Evolutionary conservation across 1,284 basidiomycete genomes (phyloP).

Genomic region (Volvariella volvacea): DNA sequence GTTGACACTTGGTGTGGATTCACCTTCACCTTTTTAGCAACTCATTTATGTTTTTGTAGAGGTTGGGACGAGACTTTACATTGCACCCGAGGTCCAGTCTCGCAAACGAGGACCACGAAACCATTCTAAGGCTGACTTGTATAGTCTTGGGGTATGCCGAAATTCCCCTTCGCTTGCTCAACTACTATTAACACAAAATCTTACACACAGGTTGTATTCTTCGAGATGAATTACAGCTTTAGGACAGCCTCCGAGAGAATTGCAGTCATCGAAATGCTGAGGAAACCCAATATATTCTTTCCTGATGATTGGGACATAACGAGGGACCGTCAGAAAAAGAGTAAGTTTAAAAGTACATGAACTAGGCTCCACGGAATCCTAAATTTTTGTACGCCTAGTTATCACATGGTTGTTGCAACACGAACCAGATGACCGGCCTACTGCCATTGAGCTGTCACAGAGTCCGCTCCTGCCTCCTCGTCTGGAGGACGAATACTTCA

Average conservation of each 20-base stretch:
- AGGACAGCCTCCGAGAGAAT: constrained; percentile 86
- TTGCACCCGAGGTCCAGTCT: constrained; percentile 82
- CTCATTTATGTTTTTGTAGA: constrained; percentile 34
- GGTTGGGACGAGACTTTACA: constrained; percentile 90
- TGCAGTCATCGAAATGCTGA: constrained; percentile 72
- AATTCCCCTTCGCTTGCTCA: constrained; percentile 5
- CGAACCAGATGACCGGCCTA: constrained; percentile 76
- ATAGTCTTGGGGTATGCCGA: constrained; percentile 76
- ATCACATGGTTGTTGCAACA: constrained; percentile 83
- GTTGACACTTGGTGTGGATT: constrained; percentile 67
- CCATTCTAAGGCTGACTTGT: constrained; percentile 90
- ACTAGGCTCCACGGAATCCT: constrained; percentile 4
- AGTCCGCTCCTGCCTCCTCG: constrained; percentile 71
- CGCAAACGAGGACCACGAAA: constrained; percentile 56
- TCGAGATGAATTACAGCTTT: constrained; percentile 93
- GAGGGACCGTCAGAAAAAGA: constrained; percentile 59
- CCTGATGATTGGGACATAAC: constrained; percentile 69
- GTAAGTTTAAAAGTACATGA: constrained; percentile 38
- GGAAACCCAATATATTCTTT: constrained; percentile 70
- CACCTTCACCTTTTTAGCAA: background rate
- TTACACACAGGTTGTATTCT: constrained; percentile 77
- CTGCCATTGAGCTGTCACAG: constrained; percentile 79
- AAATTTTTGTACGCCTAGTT: constrained; percentile 32
- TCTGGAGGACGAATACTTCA: constrained; percentile 82
- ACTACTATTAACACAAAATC: background rate